Conservation (phyloP, 768 basidiomycete genomes). For the Candolleomyces aberdarensis region DNA sequence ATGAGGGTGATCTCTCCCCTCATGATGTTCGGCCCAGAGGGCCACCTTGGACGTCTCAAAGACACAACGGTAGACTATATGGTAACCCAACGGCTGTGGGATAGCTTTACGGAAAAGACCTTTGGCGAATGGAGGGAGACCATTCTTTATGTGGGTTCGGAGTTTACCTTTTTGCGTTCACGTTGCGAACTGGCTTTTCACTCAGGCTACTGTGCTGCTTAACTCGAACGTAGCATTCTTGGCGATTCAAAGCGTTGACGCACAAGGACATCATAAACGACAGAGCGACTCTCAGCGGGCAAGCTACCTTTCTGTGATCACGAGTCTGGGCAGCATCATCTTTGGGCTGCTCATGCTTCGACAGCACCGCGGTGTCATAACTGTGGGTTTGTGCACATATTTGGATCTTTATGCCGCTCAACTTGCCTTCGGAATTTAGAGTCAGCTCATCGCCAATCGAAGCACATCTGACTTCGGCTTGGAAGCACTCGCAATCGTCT, state of each 20-base stretch:
- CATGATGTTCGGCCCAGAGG: background rate
- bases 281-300: constrained; percentile 1
- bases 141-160: background rate
- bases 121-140: background rate
- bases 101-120: background rate
- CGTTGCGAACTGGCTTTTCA: background rate
- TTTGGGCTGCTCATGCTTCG: background rate
- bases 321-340: constrained; percentile 6
- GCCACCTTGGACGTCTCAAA: background rate
- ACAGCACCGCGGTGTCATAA: background rate
- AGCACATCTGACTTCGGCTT: background rate
- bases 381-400: background rate
- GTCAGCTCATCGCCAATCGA: background rate
- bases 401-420: background rate
- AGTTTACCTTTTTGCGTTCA: background rate
- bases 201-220: constrained; percentile 1
- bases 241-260: constrained; percentile 6
- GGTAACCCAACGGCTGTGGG: background rate
- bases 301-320: constrained; percentile 1
- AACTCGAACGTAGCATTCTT: constrained; percentile 4
- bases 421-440: background rate
- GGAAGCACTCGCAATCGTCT: constrained; percentile 3
- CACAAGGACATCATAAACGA: background rate
- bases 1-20: background rate
- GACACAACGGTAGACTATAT: background rate